Base-by-base conservation (phyloP, 805 yeast genomes). In the Saccharomycopsis schoenii region DNA sequence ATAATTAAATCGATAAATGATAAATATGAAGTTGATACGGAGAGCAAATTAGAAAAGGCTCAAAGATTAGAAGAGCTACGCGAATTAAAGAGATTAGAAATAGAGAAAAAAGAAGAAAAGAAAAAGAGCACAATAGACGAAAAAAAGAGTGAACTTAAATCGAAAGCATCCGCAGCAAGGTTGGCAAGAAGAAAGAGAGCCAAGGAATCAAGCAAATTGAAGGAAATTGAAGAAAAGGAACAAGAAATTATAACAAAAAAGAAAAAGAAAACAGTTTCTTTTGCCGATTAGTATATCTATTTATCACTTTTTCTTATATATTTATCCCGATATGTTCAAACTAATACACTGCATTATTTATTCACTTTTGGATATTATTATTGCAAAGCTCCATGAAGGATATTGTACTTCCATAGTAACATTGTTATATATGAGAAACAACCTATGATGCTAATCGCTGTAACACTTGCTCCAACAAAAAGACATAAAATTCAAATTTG, bases 11-110 rank as follows among this genome's bases (percentile, higher is more conserved):
- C 86, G 39, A 90, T 94, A 60, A 91, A 90, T 67, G 96, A 91
- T 69, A 82, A 85, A 63, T 79, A 84, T 65, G 97, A 93, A 64
- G 80, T 82, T 52, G 81, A 83, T 9, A 85, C 86, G 67, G 97
- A 92, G 69, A 87, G 96, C 66, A 94, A 91, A 73, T 77, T 94
- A 61, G 99, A 93, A 70, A 89, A 89, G 70, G 85, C 96, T 0
- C 83, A 89, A 69, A 85, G 96, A 72, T 77, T 94, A 56, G 97
- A 93, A 72, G 96, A 89, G 67, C 82, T 93, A 62, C 81, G 99
- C 69, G 97, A 90, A 54, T 76, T 90, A 66, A 89, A 88, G 76
- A 83, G 89, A 68, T 80, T 85, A 73, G 98, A 94, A 72, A 82
- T 93, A 65, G 97, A 93, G 71, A 77, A 86, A 70, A 87, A 86